Conservation (phyloP, 768 basidiomycete genomes). For the Pleurotus ostreatus region DNA sequence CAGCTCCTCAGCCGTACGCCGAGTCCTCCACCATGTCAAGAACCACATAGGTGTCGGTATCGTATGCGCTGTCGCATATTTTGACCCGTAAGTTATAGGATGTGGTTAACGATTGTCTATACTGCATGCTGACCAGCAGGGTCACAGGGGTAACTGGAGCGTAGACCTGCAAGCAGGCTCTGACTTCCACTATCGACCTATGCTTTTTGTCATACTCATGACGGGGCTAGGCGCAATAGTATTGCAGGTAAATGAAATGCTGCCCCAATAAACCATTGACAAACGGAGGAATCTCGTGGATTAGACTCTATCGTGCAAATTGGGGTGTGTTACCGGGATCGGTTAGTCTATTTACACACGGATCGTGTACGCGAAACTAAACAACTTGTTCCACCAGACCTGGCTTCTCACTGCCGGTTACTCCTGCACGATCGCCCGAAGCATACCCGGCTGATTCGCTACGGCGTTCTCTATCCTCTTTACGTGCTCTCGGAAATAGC, state of each 20-base stretch:
- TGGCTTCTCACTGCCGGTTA: constrained; percentile 57
- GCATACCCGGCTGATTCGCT: constrained; percentile 42
- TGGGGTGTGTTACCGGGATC: neutral
- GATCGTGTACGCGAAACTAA: neutral
- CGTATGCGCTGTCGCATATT: constrained; percentile 71
- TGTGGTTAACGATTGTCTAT: too few species aligned
- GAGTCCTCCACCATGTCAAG: constrained; percentile 22
- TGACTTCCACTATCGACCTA: constrained; percentile 65
- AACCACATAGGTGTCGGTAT: constrained; percentile 63
- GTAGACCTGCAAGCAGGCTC: constrained; percentile 78
- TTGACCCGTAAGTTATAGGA: constrained; percentile 53
- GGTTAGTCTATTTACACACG: neutral
- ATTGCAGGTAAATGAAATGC: constrained; percentile 43
- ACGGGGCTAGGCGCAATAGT: constrained; percentile 66
- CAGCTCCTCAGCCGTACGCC: neutral
- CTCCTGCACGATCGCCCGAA: constrained; percentile 49
- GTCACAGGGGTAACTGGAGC: constrained; percentile 66
- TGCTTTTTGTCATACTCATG: constrained; percentile 62
- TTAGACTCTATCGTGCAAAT: constrained; percentile 49
- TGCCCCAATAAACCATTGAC: neutral
- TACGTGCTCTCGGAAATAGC: constrained; percentile 54
- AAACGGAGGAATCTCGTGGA: neutral
- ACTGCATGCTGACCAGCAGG: neutral
- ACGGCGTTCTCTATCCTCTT: constrained; percentile 49
- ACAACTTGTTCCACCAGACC: constrained; percentile 29